Evolutionary conservation across 129 eudicot genomes (phyloP).

Genomic region (Saussurea involucrata): DNA sequence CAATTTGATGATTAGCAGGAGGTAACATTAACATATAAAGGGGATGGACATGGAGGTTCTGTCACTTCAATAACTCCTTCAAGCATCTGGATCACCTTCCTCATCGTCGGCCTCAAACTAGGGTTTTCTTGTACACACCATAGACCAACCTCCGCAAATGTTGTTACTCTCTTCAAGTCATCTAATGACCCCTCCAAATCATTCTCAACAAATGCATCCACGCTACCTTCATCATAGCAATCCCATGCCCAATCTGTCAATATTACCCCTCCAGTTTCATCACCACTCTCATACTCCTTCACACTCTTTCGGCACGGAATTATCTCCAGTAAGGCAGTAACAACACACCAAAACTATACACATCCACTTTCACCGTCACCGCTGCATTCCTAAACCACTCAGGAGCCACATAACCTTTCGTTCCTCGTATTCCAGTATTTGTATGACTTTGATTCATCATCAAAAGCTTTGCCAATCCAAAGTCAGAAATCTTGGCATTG

Average conservation of each 20-base stretch:
- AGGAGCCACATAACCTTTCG: conserved; percentile 49
- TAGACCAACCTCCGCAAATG: conserved; percentile 35
- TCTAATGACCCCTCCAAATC: conserved; percentile 27
- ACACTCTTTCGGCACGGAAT: conserved; percentile 23
- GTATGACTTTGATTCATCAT: conserved; percentile 35
- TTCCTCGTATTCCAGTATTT: conserved; percentile 29
- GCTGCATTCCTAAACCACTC: conserved; percentile 47
- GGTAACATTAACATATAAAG: not conserved
- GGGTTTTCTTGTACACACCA: conserved; percentile 61
- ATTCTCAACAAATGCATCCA: conserved; percentile 25
- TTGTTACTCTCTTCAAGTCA: conserved; percentile 27
- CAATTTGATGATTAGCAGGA: not conserved
- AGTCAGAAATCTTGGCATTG: conserved; percentile 35
- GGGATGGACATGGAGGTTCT: conserved; percentile 35
- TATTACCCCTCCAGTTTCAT: conserved; percentile 13
- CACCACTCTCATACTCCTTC: not conserved
- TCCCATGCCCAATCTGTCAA: conserved; percentile 36
- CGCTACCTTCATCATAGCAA: conserved; percentile 16
- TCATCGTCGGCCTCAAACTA: conserved; percentile 42
- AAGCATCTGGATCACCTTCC: conserved; percentile 40
- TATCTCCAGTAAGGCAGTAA: conserved; percentile 21
- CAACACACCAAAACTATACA: conserved; percentile 24
- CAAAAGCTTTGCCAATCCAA: conserved; percentile 46
- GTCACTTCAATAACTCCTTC: conserved; percentile 40
- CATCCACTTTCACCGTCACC: conserved; percentile 33